Evolutionary conservation across 2,329 filamentous ascomycete species (phyloP).

Genomic region (Zopfia rhizophila): DNA sequence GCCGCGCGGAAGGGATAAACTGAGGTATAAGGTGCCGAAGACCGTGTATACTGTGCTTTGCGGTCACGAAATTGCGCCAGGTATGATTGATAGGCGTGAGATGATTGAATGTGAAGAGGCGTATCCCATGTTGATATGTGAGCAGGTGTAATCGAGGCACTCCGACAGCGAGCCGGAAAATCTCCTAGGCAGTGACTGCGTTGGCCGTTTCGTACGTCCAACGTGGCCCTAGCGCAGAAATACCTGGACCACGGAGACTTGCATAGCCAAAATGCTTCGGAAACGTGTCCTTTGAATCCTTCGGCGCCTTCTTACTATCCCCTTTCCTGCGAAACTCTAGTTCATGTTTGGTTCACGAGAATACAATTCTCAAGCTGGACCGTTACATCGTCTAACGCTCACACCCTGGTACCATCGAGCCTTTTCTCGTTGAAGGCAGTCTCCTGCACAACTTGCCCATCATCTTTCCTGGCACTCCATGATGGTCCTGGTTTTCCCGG

Average conservation of each 20-base stretch:
- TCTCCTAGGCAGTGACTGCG: slow-evolving; percentile 1
- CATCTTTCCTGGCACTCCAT: too few species aligned
- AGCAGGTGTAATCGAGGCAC: not conserved
- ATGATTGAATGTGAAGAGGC: not conserved
- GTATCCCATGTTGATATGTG: not conserved
- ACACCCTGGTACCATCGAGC: too few species aligned
- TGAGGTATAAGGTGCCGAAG: slow-evolving; percentile 3
- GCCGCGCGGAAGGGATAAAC: not conserved
- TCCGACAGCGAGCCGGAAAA: not conserved
- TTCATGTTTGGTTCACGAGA: slow-evolving; percentile 1
- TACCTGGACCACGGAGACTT: too few species aligned
- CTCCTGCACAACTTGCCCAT: too few species aligned
- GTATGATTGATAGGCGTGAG: slow-evolving; percentile 3
- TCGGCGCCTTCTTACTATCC: not conserved
- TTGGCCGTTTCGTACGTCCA: too few species aligned
- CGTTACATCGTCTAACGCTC: too few species aligned
- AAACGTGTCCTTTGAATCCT: not conserved
- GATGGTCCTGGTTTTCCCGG: not conserved
- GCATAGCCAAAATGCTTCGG: not conserved
- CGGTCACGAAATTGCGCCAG: slow-evolving; percentile 4
- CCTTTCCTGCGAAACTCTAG: not conserved
- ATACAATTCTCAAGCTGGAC: too few species aligned
- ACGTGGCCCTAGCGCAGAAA: too few species aligned
- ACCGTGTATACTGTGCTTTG: slow-evolving; percentile 3
- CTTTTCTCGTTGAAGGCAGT: too few species aligned